phyloP scores from a whole-genome alignment of 2,329 filamentous ascomycete genomes.

The Cercospora beticola region DNA sequence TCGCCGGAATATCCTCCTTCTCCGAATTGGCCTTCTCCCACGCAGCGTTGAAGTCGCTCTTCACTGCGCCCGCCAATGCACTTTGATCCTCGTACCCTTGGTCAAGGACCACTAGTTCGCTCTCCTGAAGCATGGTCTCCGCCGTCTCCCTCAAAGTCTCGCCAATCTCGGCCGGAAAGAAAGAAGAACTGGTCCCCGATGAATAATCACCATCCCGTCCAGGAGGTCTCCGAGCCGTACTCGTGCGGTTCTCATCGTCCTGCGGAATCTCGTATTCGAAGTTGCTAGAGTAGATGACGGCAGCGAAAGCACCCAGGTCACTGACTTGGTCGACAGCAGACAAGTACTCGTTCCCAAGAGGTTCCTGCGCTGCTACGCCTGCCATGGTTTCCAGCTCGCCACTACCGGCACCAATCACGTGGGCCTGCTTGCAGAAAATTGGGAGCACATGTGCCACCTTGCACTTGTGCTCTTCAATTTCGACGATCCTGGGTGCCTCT shows the following conservation, averaged over 20 bases:
- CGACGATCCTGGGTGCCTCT: conserved; percentile 54
- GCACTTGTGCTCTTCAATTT: conserved; percentile 51
- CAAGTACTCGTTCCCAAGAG: conserved; percentile 50
- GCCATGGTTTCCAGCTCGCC: conserved; percentile 56
- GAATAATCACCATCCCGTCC: conserved; percentile 8
- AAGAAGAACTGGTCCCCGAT: conserved; percentile 17
- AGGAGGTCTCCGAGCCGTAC: neutral
- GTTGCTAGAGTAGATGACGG: conserved; percentile 84
- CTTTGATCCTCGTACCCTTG: conserved; percentile 19
- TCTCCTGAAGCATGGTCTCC: conserved; percentile 23
- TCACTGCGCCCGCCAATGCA: conserved; percentile 6
- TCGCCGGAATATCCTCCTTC: neutral
- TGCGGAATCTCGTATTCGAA: conserved; percentile 57
- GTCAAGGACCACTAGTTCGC: conserved; percentile 23
- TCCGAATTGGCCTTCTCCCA: conserved; percentile 23
- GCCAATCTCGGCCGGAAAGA: conserved; percentile 16
- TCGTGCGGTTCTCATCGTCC: conserved; percentile 9
- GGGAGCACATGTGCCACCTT: conserved; percentile 89
- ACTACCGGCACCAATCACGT: conserved; percentile 77
- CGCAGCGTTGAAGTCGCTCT: conserved; percentile 25
- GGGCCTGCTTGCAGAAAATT: conserved; percentile 85
- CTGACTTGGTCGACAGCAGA: conserved; percentile 70
- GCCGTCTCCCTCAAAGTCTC: conserved; percentile 17
- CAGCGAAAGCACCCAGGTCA: conserved; percentile 79
- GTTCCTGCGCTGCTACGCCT: conserved; percentile 31